Base-by-base conservation (phyloP, 371 early-diverging fungal genomes). In the Saksenaea vasiformis region DNA sequence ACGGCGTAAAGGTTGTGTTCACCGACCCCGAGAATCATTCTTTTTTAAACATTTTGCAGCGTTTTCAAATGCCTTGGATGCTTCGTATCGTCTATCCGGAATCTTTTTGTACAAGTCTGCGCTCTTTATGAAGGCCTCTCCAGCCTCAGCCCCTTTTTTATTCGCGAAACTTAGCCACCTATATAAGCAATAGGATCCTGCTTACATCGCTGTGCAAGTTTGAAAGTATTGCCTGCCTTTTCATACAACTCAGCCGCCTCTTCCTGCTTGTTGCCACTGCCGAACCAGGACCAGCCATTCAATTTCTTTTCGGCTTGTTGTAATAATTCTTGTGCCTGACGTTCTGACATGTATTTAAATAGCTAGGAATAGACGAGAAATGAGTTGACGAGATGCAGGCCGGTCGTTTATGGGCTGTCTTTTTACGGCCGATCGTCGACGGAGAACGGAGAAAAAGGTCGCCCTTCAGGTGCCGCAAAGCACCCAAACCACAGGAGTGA, bases 221-320 rank as follows among this genome's bases (percentile, higher is more conserved):
- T 96, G 84, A 93, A 96, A 17, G 87, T 82, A 78, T 96, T 96
- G 54, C 86, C 95, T 9, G 98, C 97, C 64, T 91, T 87, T 67
- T 84, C 86, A 72, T 89, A 98, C 58, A 96, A 85, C 53, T 97
- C 98, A 41, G 92, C 91, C 8, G 98, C 97, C 69, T 97, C 97
- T 54, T 96, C 96, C 54, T 88, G 86, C 69, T 95, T 96, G 66
- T 90, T 90, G 19, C 68, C 69, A 44, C 91, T 87, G 39, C 91
- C 87, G 75, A 95, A 95, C 93, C 91, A 94, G 14, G 92, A 84
- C 69, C 85, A 89, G 35, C 85, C 80, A 31, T 83, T 82, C 35
- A 89, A 84, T 64, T 83, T 88, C 66, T 91, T 91, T 70, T 92
- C 87, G 19, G 94, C 94, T 69, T 88, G 84, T 57, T 84, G 79